Evolutionary conservation across 83 land plant species (phyloP).

Genomic region (Isoetes engelmannii): DNA sequence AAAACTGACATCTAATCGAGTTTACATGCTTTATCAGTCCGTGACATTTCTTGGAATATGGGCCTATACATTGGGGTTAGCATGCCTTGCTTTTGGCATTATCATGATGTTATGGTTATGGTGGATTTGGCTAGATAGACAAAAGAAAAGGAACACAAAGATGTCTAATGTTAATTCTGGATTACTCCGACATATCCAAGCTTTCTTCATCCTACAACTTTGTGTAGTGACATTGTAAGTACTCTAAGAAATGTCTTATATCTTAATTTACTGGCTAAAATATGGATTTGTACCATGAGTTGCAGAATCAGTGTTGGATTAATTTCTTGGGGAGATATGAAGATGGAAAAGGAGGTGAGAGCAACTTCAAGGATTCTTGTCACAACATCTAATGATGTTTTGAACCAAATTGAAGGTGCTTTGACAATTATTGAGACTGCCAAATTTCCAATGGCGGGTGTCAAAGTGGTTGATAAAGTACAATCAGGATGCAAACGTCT

Average conservation of each 20-base stretch:
- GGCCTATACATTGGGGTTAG: constrained; percentile 15
- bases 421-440: constrained; percentile 5
- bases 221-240: constrained; percentile 3
- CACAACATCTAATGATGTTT: constrained; percentile 2
- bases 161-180: not conserved
- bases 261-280: not conserved
- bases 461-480: not conserved
- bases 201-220: not conserved
- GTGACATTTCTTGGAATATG: constrained; percentile 18
- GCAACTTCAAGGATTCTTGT: constrained; percentile 8
- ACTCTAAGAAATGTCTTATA: not conserved
- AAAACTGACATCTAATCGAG: too few relatives aligned
- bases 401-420: constrained; percentile 15
- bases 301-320: constrained; percentile 13
- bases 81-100: constrained; percentile 12
- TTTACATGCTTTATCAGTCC: constrained; percentile 8
- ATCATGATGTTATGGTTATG: not conserved
- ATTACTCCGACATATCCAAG: not conserved
- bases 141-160: too few relatives aligned
- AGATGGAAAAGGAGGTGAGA: constrained; percentile 2
- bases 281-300: not conserved
- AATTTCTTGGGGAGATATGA: constrained; percentile 11
- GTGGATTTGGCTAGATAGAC: not conserved
- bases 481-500: constrained; percentile 18
- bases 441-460: constrained; percentile 11